Evolutionary conservation across 257 asterid genomes (phyloP).

Genomic region (Nemophila menziesii): DNA sequence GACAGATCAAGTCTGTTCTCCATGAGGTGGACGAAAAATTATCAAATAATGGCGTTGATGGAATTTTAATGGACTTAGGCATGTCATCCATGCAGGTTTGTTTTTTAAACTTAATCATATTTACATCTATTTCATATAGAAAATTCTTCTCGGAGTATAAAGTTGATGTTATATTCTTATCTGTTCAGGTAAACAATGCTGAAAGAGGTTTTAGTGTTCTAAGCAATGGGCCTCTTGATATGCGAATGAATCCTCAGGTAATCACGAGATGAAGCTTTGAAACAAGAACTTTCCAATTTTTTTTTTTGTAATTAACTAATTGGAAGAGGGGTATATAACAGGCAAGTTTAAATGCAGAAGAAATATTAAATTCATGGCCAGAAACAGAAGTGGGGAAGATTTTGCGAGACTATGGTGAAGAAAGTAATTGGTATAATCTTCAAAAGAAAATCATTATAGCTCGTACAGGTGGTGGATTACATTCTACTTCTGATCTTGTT

Average conservation of each 20-base stretch:
- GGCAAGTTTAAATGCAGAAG: slow-evolving; percentile 89
- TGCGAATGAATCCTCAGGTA: slow-evolving; percentile 99
- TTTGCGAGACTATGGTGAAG: slow-evolving; percentile 89
- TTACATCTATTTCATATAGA: neutral
- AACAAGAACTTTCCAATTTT: neutral
- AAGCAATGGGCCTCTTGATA: slow-evolving; percentile 85
- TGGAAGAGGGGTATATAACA: slow-evolving; percentile 56
- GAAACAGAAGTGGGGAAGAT: slow-evolving; percentile 76
- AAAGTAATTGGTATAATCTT: slow-evolving; percentile 74
- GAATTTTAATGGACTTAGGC: slow-evolving; percentile 93
- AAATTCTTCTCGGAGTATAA: too few relatives aligned
- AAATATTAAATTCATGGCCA: slow-evolving; percentile 87
- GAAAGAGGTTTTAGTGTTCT: slow-evolving; percentile 91
- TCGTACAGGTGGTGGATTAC: slow-evolving; percentile 74
- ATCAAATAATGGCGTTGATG: slow-evolving; percentile 44
- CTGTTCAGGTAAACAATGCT: slow-evolving; percentile 66
- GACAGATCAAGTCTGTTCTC: slow-evolving; percentile 40
- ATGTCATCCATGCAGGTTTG: slow-evolving; percentile 99
- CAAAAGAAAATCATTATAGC: slow-evolving; percentile 72
- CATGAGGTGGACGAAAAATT: slow-evolving; percentile 32
- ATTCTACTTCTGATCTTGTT: slow-evolving; percentile 73
- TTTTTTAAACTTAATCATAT: slow-evolving; percentile 4
- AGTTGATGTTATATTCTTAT: neutral
- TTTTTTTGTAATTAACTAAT: slow-evolving; percentile 34
- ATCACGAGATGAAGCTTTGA: slow-evolving; percentile 4